These are phyloP conservation scores for Pseudogymnoascus sp. DNA, from an alignment of 2,329 filamentous ascomycete species.

Conservation along the genomic window DNA sequence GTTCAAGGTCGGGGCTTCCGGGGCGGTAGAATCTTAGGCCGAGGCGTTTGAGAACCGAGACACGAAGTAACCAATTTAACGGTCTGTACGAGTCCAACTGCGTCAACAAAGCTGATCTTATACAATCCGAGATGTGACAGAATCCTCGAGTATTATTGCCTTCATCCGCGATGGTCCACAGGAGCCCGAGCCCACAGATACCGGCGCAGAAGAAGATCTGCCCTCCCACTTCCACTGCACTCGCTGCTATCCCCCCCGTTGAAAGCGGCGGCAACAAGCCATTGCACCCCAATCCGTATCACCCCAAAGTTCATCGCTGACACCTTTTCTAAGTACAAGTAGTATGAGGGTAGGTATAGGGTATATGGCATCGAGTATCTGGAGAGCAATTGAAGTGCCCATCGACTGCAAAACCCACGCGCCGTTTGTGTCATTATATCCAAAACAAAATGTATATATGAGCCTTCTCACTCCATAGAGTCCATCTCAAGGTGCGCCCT, in stretches of 20 bases:
- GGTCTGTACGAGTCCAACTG: conserved; percentile 4
- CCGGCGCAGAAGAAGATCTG: background rate
- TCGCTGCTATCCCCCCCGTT: background rate
- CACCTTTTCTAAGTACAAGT: background rate
- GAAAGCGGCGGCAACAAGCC: background rate
- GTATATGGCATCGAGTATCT: background rate
- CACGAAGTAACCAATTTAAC: conserved; percentile 3
- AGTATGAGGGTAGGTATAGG: background rate
- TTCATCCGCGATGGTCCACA: background rate
- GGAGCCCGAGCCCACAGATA: background rate
- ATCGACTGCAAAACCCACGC: background rate
- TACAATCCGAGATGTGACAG: conserved; percentile 5
- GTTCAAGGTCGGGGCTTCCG: background rate
- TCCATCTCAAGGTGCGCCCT: background rate
- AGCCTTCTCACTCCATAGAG: background rate
- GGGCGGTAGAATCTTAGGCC: background rate
- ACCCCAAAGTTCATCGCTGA: background rate
- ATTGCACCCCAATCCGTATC: background rate
- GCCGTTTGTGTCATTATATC: background rate
- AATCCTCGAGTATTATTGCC: background rate
- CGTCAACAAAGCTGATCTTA: conserved; percentile 5
- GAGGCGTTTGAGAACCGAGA: background rate
- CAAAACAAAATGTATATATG: background rate
- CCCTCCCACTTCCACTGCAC: background rate
- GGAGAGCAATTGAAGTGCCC: background rate